phyloP scores from a whole-genome alignment of 331 rosid genomes.

The Quercus phellos region DNA sequence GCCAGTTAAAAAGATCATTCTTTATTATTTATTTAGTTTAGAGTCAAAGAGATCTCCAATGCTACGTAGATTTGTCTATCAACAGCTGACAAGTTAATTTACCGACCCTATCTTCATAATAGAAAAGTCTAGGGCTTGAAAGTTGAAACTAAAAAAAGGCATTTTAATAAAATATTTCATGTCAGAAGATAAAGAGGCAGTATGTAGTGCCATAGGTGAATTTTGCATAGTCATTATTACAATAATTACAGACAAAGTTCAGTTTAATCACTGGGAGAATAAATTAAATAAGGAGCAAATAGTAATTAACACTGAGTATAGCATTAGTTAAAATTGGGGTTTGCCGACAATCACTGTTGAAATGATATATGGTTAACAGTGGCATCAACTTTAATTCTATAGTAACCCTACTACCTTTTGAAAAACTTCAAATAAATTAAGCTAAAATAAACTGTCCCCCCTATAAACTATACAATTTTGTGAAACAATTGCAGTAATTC shows the following conservation, averaged over 20 bases:
- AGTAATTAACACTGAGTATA: background rate
- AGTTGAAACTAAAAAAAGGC: background rate
- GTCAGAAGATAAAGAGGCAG: background rate
- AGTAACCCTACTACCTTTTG: background rate
- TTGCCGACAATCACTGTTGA: constrained; percentile 38
- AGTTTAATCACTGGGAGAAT: background rate
- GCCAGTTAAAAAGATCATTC: too few species aligned
- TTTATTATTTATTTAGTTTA: too few species aligned
- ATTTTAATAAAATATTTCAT: background rate
- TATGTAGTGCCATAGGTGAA: background rate
- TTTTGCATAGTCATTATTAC: constrained; percentile 11
- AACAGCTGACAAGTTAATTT: background rate
- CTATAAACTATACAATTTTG: background rate
- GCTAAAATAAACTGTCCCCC: background rate
- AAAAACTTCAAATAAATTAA: background rate
- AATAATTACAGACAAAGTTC: constrained; percentile 22
- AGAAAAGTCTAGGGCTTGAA: background rate
- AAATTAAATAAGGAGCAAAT: background rate
- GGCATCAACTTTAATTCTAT: background rate
- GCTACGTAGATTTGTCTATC: background rate
- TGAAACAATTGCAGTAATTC: background rate
- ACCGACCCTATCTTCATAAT: background rate
- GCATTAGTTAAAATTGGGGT: constrained; percentile 28
- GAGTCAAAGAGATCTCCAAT: too few species aligned
- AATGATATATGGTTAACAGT: constrained; percentile 9